A percentile compares a stretch with the other conserved stretches of the same genome.
phyloP scores from a whole-genome alignment of 495 filamentous ascomycete species.

The Annulohypoxylon stygium region DNA sequence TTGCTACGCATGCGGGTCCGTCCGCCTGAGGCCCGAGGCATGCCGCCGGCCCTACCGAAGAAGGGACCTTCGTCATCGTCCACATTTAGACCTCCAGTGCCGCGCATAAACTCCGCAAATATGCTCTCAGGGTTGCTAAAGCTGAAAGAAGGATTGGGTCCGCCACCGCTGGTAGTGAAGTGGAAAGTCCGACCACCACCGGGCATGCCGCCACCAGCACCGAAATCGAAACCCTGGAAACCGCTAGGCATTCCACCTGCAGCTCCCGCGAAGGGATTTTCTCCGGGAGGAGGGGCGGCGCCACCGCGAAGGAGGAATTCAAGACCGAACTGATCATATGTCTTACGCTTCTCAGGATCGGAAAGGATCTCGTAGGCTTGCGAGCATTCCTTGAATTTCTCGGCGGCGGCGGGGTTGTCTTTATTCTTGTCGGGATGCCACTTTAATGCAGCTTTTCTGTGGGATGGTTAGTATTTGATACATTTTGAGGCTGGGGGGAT shows the following conservation, averaged over 20 bases:
- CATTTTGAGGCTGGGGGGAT: conserved; percentile 16
- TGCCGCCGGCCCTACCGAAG: conserved; percentile 55
- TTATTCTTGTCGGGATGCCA: conserved; percentile 98
- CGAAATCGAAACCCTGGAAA: conserved; percentile 69
- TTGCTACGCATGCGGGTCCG: conserved; percentile 55
- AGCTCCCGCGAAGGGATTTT: conserved; percentile 64
- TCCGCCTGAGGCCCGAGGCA: conserved; percentile 54
- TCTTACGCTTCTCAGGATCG: conserved; percentile 96
- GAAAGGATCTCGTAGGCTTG: conserved; percentile 98
- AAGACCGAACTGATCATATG: conserved; percentile 94
- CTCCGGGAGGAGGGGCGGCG: conserved; percentile 72
- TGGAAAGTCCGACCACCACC: conserved; percentile 74
- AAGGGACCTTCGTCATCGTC: conserved; percentile 50
- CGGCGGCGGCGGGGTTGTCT: conserved; percentile 82
- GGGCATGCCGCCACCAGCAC: conserved; percentile 56
- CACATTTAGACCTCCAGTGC: conserved; percentile 62
- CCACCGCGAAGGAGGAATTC: conserved; percentile 93
- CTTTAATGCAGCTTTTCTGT: conserved; percentile 88
- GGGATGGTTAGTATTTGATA: conserved; percentile 37
- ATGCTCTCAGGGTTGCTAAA: conserved; percentile 88
- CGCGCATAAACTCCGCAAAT: conserved; percentile 82
- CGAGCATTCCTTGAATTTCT: conserved; percentile 95
- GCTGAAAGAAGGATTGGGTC: conserved; percentile 74
- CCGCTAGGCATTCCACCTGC: conserved; percentile 60
- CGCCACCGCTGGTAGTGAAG: conserved; percentile 70